A percentile compares a stretch with the other conserved stretches of the same genome.
These are phyloP conservation scores for Phragmites australis DNA, from an alignment of 176 grass and related monocot species.

Conservation along the genomic window DNA sequence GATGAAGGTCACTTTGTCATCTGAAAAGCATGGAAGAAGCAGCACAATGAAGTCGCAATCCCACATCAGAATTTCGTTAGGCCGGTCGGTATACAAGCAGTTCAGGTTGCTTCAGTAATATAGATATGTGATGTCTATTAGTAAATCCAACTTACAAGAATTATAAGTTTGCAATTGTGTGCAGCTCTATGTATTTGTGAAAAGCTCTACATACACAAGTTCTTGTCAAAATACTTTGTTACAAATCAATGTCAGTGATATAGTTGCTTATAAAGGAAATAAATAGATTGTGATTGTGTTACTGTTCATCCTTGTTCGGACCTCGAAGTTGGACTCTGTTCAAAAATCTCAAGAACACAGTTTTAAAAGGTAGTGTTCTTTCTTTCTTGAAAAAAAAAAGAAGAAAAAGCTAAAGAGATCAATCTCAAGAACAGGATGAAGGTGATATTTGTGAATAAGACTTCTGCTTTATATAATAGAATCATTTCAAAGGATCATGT, in stretches of 20 bases:
- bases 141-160: conserved; percentile 50
- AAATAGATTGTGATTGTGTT: conserved; percentile 49
- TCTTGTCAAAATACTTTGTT: conserved; percentile 47
- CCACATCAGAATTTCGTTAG: conserved; percentile 45
- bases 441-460: conserved; percentile 34
- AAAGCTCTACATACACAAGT: conserved; percentile 49
- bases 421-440: conserved; percentile 46
- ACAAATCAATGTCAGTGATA: conserved; percentile 54
- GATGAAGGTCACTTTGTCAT: conserved; percentile 53
- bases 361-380: neutral
- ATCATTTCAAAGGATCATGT: conserved; percentile 30
- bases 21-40: conserved; percentile 47
- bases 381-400: neutral
- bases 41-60: conserved; percentile 40
- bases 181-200: conserved; percentile 62
- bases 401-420: neutral
- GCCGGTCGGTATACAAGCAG: conserved; percentile 51
- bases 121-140: conserved; percentile 46
- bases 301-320: conserved; percentile 18
- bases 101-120: conserved; percentile 55
- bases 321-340: neutral
- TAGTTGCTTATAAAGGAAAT: conserved; percentile 50
- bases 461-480: conserved; percentile 1
- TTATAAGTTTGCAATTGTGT: conserved; percentile 57
- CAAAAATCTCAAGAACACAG: conserved; percentile 26